Evolutionary conservation across 345 rosid species (phyloP), one percentile per base, ranked within the genome.

Genomic region (Durio zibethinus): DNA sequence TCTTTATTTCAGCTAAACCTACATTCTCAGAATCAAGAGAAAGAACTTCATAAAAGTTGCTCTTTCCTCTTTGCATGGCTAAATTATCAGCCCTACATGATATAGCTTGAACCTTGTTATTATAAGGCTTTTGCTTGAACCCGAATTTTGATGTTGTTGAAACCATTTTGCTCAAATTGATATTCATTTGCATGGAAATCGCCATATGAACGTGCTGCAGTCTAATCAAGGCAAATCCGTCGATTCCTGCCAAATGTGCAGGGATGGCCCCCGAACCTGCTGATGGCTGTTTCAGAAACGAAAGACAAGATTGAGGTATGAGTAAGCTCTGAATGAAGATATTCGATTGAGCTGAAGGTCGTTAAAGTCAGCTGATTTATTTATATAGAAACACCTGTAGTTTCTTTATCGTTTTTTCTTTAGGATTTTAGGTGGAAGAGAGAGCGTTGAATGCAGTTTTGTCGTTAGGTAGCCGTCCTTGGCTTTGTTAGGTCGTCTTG

Each of bases 1-100:
- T 82, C 84, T 82, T 87, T 12, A 85, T 85, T 16, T 87, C 90
- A 10, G 64, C 80, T 23, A 77, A 57, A 20, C 87, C 85, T 7
- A 75, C 86, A 56, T 42, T 80, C 18, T 61, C 14, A 4, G 81
- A 80, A 47, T 47, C 75, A 18, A 87, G 84, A 18, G 85, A 72
- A 27, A 87, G 84, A 20, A 85, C 84, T 74, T 80, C 45, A 11
- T 87, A 82, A 33, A 83, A 85, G 48, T 82, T 73, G 25, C 54
- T 66, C 3, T 53, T 47, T 11, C 53, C 77, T 63, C 61, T 68
- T 8, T 21, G 65, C 78, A 72, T 43, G 66, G 71, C 56, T 16
- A 16, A 8, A 9, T 47, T 16, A 70, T 48, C 57, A 14, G 54
- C 54, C 21, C 56, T 14, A 16, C 73, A 45, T 45, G 73, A 68